Conservation (phyloP, 169 alveolate species). For the Theileria annulata region DNA sequence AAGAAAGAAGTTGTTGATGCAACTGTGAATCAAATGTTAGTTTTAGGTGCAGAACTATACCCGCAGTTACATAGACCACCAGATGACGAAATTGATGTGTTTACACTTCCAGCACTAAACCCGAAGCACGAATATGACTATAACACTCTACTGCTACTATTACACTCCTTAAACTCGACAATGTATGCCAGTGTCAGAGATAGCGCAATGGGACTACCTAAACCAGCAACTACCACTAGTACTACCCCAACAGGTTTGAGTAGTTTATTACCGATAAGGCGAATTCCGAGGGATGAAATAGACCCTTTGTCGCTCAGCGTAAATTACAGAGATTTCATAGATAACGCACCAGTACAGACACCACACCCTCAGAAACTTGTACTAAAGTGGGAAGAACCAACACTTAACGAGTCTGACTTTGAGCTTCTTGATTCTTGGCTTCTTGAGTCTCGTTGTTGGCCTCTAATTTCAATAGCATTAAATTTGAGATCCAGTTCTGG, state of each 20-base stretch:
- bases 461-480: slow-evolving; percentile 52
- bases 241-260: slow-evolving; percentile 2
- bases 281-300: slow-evolving; percentile 35
- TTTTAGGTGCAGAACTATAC: slow-evolving; percentile 63
- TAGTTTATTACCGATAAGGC: slow-evolving; percentile 12
- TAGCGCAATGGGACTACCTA: not conserved
- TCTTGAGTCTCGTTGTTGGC: slow-evolving; percentile 56
- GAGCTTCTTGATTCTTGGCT: slow-evolving; percentile 65
- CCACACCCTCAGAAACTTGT: slow-evolving; percentile 13
- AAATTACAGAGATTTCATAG: slow-evolving; percentile 34
- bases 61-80: slow-evolving; percentile 62
- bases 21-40: slow-evolving; percentile 39
- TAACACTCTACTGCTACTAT: slow-evolving; percentile 47
- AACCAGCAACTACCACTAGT: not conserved
- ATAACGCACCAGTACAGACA: not conserved
- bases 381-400: slow-evolving; percentile 39
- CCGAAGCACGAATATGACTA: slow-evolving; percentile 51
- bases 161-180: slow-evolving; percentile 32
- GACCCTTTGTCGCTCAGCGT: slow-evolving; percentile 36
- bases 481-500: slow-evolving; percentile 57
- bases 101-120: slow-evolving; percentile 61
- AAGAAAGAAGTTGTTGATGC: slow-evolving; percentile 41
- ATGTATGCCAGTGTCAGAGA: not conserved
- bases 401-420: slow-evolving; percentile 32
- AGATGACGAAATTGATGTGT: slow-evolving; percentile 63